Base-by-base conservation (phyloP, 108 stramenopile species). In the Nitzschia palea region DNA sequence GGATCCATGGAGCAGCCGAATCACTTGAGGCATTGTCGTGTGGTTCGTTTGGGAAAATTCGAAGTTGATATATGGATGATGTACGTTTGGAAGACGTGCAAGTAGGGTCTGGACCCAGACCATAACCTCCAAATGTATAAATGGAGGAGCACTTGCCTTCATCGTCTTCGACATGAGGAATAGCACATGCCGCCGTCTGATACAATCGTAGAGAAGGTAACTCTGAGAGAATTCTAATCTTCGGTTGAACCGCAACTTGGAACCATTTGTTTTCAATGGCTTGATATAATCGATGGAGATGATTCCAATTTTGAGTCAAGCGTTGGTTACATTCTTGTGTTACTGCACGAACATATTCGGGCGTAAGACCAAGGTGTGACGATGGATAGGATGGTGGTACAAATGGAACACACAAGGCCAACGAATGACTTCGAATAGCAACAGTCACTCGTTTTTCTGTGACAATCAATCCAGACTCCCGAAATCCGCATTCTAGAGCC, bases 401-500 rank as follows among this genome's bases (percentile, higher is more conserved):
- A 50, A 87, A 37, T 2, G 80, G 83, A 9, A 88, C 61, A 23
- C 71, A 61, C 43, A 88, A 64, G 5, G 85, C 79, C 64, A 91
- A 65, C 34, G 76, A 73, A 55, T 88, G 70, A 12, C 76, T 65
- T 26, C 89, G 84, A 68, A 84, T 85, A 30, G 90, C 90, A 17
- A 90, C 87, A 25, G 90, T 91, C 31, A 84, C 85, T 31, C 83
- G 80, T 42, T 70, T 66, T 29, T 62, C 58, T 8, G 86, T 80
- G 0, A 91, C 82, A 0, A 94, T 82, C 63, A 90, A 65, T 44
- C 93, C 93, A 1, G 87, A 89, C 65, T 94, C 93, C 33, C 93
- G 83, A 80, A 89, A 90, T 62, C 89, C 89, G 40, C 77, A 85
- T 18, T 71, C 62, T 34, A 87, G 65, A 60, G 79, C 85, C 35